phyloP scores from a whole-genome alignment of 257 asterid genomes.

The Linaria vulgaris region DNA sequence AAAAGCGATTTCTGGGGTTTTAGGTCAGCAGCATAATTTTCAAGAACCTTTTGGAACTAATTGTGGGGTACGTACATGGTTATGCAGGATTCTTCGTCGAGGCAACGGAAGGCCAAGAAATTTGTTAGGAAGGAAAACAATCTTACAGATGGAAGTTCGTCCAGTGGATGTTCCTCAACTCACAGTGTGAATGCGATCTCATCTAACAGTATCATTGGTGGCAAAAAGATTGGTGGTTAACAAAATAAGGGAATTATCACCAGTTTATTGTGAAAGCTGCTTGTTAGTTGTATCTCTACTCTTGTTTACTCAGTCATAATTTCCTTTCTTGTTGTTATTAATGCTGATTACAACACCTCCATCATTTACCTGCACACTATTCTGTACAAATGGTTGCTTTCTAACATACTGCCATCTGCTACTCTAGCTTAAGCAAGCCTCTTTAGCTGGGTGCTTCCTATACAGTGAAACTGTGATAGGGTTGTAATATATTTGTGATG shows the following conservation, averaged over 20 bases:
- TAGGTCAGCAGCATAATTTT: neutral
- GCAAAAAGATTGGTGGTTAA: constrained; percentile 49
- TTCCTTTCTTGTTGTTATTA: constrained; percentile 1
- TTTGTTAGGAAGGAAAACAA: constrained; percentile 58
- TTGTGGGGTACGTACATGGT: constrained; percentile 18
- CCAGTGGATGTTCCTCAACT: constrained; percentile 87
- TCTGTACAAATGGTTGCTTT: neutral
- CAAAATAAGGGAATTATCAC: constrained; percentile 5
- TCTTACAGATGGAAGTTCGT: constrained; percentile 65
- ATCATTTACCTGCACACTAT: neutral
- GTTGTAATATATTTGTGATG: neutral
- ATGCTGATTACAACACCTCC: constrained; percentile 7
- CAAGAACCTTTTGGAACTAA: neutral
- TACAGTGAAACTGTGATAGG: neutral
- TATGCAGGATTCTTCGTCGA: constrained; percentile 66
- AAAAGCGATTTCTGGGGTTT: constrained; percentile 16
- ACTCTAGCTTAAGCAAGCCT: neutral
- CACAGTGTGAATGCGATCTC: constrained; percentile 78
- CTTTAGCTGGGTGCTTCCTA: neutral
- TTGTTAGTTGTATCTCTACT: neutral
- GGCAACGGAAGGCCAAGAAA: constrained; percentile 55
- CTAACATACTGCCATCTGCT: neutral
- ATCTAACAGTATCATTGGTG: constrained; percentile 66
- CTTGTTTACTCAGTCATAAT: neutral
- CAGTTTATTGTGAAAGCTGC: neutral